These are phyloP conservation scores for Lathyrus aphaca DNA, from an alignment of 306 rosid genomes.

Conservation along the genomic window DNA sequence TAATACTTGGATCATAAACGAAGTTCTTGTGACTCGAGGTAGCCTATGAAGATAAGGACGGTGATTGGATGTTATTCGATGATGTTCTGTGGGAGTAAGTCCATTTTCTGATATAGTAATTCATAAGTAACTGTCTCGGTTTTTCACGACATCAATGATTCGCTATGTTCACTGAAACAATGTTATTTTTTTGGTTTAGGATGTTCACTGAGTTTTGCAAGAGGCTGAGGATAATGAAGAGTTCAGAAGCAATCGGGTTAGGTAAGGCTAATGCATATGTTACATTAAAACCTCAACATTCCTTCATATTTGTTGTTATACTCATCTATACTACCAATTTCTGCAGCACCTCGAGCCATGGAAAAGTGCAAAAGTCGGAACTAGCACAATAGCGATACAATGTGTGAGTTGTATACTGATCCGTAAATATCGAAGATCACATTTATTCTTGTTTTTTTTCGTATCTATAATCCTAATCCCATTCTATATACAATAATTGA, in stretches of 20 bases:
- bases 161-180: not conserved
- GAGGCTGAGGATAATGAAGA: conserved; percentile 95
- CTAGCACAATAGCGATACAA: too few relatives aligned
- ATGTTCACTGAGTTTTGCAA: conserved; percentile 89
- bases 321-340: conserved; percentile 26
- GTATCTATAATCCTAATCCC: conserved; percentile 31
- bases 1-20: too few relatives aligned
- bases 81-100: conserved; percentile 99
- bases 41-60: conserved; percentile 96
- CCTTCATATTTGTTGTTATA: conserved; percentile 11
- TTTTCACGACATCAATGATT: conserved; percentile 11
- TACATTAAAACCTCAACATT: not conserved
- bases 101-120: conserved; percentile 20
- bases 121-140: not conserved
- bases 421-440: conserved; percentile 39
- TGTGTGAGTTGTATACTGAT: conserved; percentile 20
- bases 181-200: conserved; percentile 50
- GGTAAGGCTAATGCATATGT: conserved; percentile 50
- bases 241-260: conserved; percentile 93
- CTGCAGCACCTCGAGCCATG: conserved; percentile 92
- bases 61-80: conserved; percentile 98
- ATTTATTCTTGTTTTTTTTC: conserved; percentile 37
- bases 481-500: conserved; percentile 45
- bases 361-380: conserved; percentile 78
- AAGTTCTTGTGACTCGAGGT: too few relatives aligned